Conservation (phyloP, 495 filamentous ascomycete genomes). For the Penicillium psychrofluorescens region DNA sequence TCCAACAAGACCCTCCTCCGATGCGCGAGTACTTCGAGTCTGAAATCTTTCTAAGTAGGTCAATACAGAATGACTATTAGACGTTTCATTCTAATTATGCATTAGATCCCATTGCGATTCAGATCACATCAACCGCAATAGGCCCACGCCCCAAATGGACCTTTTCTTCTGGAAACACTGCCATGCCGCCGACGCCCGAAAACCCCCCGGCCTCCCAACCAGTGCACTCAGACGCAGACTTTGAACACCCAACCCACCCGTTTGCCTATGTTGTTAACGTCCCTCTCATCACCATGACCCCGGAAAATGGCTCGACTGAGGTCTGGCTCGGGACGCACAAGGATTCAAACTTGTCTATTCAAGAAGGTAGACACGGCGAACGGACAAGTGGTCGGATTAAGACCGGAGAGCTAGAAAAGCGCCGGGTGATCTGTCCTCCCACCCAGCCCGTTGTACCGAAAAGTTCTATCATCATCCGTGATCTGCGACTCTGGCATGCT, state of each 20-base stretch:
- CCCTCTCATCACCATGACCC: slow-evolving; percentile 42
- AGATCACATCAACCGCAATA: slow-evolving; percentile 41
- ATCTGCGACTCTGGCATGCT: slow-evolving; percentile 54
- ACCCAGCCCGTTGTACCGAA: slow-evolving; percentile 44
- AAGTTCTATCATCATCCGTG: slow-evolving; percentile 46
- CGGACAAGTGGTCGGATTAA: slow-evolving; percentile 43
- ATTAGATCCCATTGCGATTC: slow-evolving; percentile 41
- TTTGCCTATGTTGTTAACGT: slow-evolving; percentile 51
- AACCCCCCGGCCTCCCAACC: slow-evolving; percentile 37
- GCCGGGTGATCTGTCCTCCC: slow-evolving; percentile 31
- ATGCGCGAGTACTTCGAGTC: slow-evolving; percentile 29
- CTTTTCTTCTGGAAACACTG: slow-evolving; percentile 46
- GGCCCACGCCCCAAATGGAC: slow-evolving; percentile 44
- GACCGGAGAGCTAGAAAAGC: slow-evolving; percentile 29
- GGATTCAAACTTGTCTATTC: slow-evolving; percentile 23
- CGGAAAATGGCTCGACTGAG: slow-evolving; percentile 52
- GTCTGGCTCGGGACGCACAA: slow-evolving; percentile 53
- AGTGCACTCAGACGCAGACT: slow-evolving; percentile 52
- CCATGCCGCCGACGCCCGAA: slow-evolving; percentile 37
- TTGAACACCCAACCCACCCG: slow-evolving; percentile 43
- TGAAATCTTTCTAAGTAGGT: slow-evolving; percentile 38
- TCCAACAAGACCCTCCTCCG: slow-evolving; percentile 45
- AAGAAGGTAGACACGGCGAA: slow-evolving; percentile 42
- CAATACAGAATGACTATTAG: neutral
- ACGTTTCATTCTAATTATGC: neutral